Evolutionary conservation across 257 asterid species (phyloP).

Genomic region (Ophiorrhiza pumila): DNA sequence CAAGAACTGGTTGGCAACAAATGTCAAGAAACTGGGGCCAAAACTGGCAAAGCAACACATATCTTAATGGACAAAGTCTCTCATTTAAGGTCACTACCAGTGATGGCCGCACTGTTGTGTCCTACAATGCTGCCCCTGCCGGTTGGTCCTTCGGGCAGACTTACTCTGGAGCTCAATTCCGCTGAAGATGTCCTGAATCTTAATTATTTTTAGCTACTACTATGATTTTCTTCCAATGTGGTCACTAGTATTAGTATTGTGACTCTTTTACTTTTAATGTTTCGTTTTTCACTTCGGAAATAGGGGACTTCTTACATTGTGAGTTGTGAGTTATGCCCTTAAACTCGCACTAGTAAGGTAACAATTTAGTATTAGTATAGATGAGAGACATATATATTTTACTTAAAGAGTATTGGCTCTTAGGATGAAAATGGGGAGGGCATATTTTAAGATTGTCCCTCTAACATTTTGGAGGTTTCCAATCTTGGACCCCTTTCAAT

Average conservation of each 20-base stretch:
- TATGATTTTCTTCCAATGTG: conserved; percentile 6
- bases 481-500: conserved; percentile 19
- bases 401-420: conserved; percentile 18
- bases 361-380: conserved; percentile 12
- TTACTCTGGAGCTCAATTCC: conserved; percentile 72
- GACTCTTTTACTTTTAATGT: conserved; percentile 2
- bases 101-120: conserved; percentile 63
- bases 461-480: conserved; percentile 24
- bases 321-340: neutral
- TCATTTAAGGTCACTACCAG: conserved; percentile 81
- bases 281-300: neutral
- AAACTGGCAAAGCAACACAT: conserved; percentile 76
- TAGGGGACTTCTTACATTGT: neutral
- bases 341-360: too few species aligned
- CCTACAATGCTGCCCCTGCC: conserved; percentile 65
- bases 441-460: conserved; percentile 45
- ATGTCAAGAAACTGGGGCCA: conserved; percentile 96
- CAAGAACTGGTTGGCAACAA: conserved; percentile 71
- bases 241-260: conserved; percentile 40
- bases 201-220: neutral
- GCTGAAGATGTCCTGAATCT: conserved; percentile 12
- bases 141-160: conserved; percentile 90
- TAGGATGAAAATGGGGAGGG: conserved; percentile 28
- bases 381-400: neutral
- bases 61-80: conserved; percentile 77